Percentiles rank a stretch among this genome's conserved stretches.
phyloP scores from a whole-genome alignment of 148 eudicot genomes.

The Fagopyrum homotropicum region DNA sequence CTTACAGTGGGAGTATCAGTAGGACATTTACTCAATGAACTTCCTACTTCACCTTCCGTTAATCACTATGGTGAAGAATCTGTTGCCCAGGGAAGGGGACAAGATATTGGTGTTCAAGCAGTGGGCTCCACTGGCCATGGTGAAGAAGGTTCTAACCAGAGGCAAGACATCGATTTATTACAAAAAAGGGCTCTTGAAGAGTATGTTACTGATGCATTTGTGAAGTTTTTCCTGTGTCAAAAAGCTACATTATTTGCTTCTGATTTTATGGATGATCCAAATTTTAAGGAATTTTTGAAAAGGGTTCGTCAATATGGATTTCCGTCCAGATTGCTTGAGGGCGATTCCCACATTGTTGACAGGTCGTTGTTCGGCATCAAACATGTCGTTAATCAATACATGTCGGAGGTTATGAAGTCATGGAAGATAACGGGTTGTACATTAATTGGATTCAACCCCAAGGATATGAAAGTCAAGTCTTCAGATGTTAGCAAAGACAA shows the following conservation, averaged over 20 bases:
- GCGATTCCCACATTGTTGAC: neutral
- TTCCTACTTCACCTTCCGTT: too few relatives aligned
- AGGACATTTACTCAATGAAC: too few relatives aligned
- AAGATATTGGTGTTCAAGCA: too few relatives aligned
- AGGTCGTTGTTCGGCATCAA: neutral
- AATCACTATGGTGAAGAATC: too few relatives aligned
- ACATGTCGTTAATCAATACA: neutral
- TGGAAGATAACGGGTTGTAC: neutral
- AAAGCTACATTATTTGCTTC: too few relatives aligned
- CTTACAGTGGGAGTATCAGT: too few relatives aligned
- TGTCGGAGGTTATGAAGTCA: neutral
- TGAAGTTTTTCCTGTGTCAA: neutral
- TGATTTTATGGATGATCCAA: neutral
- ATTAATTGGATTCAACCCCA: neutral
- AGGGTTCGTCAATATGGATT: neutral
- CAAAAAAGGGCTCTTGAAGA: neutral
- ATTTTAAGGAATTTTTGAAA: neutral
- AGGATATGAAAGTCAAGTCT: neutral
- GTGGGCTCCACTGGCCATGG: too few relatives aligned
- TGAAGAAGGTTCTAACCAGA: too few relatives aligned
- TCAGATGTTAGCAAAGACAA: neutral
- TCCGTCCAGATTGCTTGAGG: neutral
- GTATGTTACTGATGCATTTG: neutral
- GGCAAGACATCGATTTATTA: too few relatives aligned
- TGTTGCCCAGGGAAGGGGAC: too few relatives aligned